A percentile compares a stretch with the other conserved stretches of the same genome.
phyloP scores from a whole-genome alignment of 257 asterid species.

The Solanum sitiens region DNA sequence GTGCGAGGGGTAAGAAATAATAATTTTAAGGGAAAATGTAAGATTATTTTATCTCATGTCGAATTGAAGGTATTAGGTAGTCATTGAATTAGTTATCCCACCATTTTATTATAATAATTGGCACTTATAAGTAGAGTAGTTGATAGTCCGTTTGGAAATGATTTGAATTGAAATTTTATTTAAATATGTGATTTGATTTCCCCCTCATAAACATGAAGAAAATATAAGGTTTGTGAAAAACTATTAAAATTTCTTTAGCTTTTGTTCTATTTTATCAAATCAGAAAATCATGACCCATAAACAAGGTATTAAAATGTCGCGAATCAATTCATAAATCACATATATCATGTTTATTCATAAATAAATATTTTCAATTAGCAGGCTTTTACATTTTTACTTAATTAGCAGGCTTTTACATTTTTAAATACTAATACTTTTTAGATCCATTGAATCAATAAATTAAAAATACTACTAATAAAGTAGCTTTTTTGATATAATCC shows the following conservation, averaged over 20 bases:
- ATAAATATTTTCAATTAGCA: not conserved
- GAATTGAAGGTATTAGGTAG: too few species aligned
- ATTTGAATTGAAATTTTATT: not conserved
- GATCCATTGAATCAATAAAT: not conserved
- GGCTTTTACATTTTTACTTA: too few species aligned
- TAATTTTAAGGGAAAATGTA: too few species aligned
- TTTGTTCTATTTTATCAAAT: not conserved
- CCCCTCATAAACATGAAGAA: not conserved
- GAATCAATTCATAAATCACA: not conserved
- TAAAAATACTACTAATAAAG: not conserved
- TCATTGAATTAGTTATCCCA: too few species aligned
- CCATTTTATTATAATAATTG: not conserved
- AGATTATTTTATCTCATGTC: too few species aligned
- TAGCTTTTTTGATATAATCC: not conserved
- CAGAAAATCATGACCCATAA: not conserved
- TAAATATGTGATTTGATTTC: not conserved
- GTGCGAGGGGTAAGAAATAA: not conserved
- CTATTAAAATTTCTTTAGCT: not conserved
- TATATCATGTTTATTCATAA: not conserved
- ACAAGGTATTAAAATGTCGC: not conserved
- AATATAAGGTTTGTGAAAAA: not conserved
- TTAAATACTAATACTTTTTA: not conserved
- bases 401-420: not conserved
- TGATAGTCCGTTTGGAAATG: not conserved
- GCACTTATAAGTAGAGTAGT: not conserved